Evolutionary conservation across 345 rosid genomes (phyloP).

Genomic region (Populus ilicifolia): DNA sequence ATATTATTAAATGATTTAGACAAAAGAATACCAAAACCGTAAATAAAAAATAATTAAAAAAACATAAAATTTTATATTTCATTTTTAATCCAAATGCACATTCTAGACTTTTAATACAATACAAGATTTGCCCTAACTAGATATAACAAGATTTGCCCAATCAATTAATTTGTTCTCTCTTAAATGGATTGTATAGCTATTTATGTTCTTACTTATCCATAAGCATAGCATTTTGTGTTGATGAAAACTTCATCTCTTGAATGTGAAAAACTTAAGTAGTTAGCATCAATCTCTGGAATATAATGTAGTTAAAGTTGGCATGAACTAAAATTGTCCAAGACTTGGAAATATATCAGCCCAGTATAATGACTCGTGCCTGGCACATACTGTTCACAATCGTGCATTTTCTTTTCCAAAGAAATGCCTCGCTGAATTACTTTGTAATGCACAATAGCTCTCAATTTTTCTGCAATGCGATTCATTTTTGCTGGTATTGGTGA

Average conservation of each 20-base stretch:
- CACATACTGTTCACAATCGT: not conserved
- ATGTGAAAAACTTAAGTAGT: not conserved
- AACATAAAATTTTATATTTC: too few species aligned
- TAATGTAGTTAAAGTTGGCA: not conserved
- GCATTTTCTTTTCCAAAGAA: not conserved
- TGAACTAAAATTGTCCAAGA: not conserved
- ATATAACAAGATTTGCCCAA: not conserved
- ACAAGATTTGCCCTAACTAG: not conserved
- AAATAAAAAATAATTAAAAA: too few species aligned
- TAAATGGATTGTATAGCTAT: not conserved
- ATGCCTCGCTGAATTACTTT: not conserved
- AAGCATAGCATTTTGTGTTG: not conserved
- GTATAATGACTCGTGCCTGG: not conserved
- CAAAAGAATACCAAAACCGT: too few species aligned
- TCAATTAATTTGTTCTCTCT: not conserved
- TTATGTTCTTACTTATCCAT: slow-evolving; percentile 3
- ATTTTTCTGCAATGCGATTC: not conserved
- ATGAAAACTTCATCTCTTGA: too few species aligned
- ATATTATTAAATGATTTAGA: too few species aligned
- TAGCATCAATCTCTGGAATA: not conserved
- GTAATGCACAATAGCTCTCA: not conserved
- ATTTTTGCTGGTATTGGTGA: not conserved
- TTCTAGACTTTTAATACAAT: too few species aligned
- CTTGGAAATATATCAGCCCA: not conserved
- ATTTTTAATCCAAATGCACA: too few species aligned